These are phyloP conservation scores for Pleurotus tuber-regium DNA, from an alignment of 768 basidiomycete genomes.

Conservation along the genomic window DNA sequence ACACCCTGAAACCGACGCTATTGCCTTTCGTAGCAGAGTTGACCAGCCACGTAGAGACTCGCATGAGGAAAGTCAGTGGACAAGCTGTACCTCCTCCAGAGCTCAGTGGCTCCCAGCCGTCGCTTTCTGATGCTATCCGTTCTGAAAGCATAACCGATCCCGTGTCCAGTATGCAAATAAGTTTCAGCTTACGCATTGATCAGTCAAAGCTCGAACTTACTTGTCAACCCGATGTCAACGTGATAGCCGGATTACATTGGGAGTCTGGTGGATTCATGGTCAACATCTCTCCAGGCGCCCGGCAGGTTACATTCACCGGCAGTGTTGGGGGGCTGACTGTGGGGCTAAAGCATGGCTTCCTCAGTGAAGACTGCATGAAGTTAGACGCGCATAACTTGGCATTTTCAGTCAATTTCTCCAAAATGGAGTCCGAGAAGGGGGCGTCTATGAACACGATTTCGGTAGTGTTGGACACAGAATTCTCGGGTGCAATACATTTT, in stretches of 20 bases:
- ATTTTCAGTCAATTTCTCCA: conserved; percentile 72
- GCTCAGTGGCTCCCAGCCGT: neutral
- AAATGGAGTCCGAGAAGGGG: conserved; percentile 36
- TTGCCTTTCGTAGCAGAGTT: conserved; percentile 85
- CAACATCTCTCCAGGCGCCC: conserved; percentile 70
- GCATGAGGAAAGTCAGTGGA: conserved; percentile 56
- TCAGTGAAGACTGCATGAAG: conserved; percentile 80
- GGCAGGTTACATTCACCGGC: conserved; percentile 72
- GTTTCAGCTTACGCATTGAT: conserved; percentile 89
- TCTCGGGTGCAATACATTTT: conserved; percentile 76
- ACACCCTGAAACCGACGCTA: conserved; percentile 76
- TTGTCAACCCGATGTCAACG: conserved; percentile 90
- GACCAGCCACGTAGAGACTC: conserved; percentile 63
- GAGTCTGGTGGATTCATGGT: conserved; percentile 91
- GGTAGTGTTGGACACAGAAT: conserved; percentile 79
- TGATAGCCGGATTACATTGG: conserved; percentile 88
- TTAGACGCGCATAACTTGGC: conserved; percentile 80
- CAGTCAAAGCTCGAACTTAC: conserved; percentile 83
- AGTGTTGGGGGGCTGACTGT: conserved; percentile 79
- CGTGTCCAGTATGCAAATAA: conserved; percentile 63
- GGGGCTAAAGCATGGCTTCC: conserved; percentile 80
- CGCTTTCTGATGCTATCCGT: conserved; percentile 8
- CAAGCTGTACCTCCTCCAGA: conserved; percentile 19
- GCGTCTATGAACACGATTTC: conserved; percentile 56
- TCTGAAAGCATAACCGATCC: conserved; percentile 20